Evolutionary conservation across 495 filamentous ascomycete species (phyloP).

Genomic region (Penicillium odoratum): DNA sequence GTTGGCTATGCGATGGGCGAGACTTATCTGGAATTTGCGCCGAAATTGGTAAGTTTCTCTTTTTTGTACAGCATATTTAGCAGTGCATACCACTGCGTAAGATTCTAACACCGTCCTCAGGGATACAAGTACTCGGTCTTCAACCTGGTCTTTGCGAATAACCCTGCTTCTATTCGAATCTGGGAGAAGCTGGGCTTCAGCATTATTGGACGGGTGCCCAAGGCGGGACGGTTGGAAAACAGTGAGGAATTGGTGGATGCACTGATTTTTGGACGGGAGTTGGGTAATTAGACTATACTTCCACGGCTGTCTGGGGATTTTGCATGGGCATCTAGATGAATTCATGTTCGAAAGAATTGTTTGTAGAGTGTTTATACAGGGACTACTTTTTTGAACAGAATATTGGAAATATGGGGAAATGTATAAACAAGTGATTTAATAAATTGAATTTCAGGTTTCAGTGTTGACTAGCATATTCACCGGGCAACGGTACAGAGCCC

Average conservation of each 20-base stretch:
- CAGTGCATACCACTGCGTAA: neutral
- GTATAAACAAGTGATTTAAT: too few relatives aligned
- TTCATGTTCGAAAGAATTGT: too few relatives aligned
- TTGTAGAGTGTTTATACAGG: too few relatives aligned
- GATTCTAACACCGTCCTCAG: conserved; percentile 29
- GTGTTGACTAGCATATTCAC: too few relatives aligned
- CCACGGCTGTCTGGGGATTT: too few relatives aligned
- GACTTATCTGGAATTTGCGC: conserved; percentile 88
- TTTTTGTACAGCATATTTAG: neutral
- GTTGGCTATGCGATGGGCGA: conserved; percentile 91
- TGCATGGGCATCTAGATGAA: too few relatives aligned
- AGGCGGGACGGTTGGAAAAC: conserved; percentile 41
- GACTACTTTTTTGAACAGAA: too few relatives aligned
- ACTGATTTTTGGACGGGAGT: conserved; percentile 45
- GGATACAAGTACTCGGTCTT: conserved; percentile 97
- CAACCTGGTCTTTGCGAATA: conserved; percentile 98
- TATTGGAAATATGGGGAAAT: too few relatives aligned
- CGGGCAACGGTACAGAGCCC: neutral
- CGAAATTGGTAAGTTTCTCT: conserved; percentile 63
- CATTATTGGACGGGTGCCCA: conserved; percentile 79
- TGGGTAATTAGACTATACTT: conserved; percentile 20
- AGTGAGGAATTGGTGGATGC: conserved; percentile 48
- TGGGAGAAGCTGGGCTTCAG: conserved; percentile 97
- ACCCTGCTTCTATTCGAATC: conserved; percentile 87
- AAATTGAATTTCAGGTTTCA: too few relatives aligned